phyloP scores from a whole-genome alignment of 192 early-diverging fungal genomes.

The Backusella luteola region DNA sequence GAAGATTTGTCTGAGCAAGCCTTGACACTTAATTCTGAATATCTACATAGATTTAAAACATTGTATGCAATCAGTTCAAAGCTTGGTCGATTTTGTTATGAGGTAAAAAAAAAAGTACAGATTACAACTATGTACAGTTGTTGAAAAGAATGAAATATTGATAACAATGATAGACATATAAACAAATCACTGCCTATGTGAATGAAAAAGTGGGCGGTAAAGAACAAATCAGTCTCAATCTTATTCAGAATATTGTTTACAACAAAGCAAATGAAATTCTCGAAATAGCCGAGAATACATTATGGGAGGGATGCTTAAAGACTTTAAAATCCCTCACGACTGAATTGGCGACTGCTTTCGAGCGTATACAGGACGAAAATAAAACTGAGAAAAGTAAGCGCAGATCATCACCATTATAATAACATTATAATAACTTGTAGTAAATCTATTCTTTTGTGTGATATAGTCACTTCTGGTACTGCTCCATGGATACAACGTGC shows the following conservation, averaged over 20 bases:
- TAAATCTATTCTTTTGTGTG: neutral
- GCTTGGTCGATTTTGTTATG: slow-evolving; percentile 44
- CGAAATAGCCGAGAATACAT: slow-evolving; percentile 52
- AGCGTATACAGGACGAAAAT: slow-evolving; percentile 49
- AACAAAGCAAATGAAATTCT: slow-evolving; percentile 58
- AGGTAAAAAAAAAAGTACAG: slow-evolving; percentile 28
- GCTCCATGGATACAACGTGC: slow-evolving; percentile 83
- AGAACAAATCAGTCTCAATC: slow-evolving; percentile 35
- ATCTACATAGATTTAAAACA: slow-evolving; percentile 44
- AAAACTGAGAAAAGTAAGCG: slow-evolving; percentile 50
- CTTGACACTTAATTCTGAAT: slow-evolving; percentile 44
- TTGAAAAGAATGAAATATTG: neutral
- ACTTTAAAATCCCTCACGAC: slow-evolving; percentile 44
- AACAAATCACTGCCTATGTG: slow-evolving; percentile 42
- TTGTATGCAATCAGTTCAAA: slow-evolving; percentile 49
- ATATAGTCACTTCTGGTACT: slow-evolving; percentile 43
- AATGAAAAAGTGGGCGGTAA: slow-evolving; percentile 46
- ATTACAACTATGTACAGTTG: neutral
- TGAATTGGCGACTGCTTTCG: slow-evolving; percentile 47
- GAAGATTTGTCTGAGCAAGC: slow-evolving; percentile 56
- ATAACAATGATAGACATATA: slow-evolving; percentile 18
- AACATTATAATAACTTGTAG: neutral
- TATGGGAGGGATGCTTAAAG: slow-evolving; percentile 60
- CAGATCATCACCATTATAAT: neutral
- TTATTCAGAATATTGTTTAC: slow-evolving; percentile 55